These are phyloP conservation scores for Coemansia asiatica DNA, from an alignment of 192 early-diverging fungal species.

Conservation along the genomic window DNA sequence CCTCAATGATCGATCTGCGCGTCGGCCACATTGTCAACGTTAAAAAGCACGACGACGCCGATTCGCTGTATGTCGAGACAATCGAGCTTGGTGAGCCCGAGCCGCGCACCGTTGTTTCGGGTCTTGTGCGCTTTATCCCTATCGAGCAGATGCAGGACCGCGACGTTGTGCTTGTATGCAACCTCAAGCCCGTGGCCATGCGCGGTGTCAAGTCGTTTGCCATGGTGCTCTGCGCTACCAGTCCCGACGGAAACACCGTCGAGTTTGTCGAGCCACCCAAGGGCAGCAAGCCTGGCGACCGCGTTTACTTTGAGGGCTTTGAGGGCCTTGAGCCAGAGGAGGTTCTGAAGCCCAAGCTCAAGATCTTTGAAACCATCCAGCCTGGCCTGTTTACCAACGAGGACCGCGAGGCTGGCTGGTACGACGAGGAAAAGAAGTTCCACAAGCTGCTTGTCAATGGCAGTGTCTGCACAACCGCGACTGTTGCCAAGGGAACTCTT, in stretches of 20 bases:
- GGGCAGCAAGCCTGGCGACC: slow-evolving; percentile 84
- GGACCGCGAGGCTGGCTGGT: slow-evolving; percentile 66
- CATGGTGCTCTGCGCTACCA: slow-evolving; percentile 93
- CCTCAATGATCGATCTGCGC: slow-evolving; percentile 88
- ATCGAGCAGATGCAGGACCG: slow-evolving; percentile 84
- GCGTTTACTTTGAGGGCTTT: slow-evolving; percentile 87
- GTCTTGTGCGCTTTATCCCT: slow-evolving; percentile 89
- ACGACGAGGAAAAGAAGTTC: slow-evolving; percentile 54
- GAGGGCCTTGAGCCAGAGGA: slow-evolving; percentile 82
- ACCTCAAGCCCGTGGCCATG: slow-evolving; percentile 94
- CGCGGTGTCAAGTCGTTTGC: slow-evolving; percentile 92
- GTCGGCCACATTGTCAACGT: slow-evolving; percentile 85
- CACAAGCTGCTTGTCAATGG: slow-evolving; percentile 54
- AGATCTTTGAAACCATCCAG: slow-evolving; percentile 96
- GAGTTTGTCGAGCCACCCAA: slow-evolving; percentile 90
- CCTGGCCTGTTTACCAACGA: slow-evolving; percentile 76
- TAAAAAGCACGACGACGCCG: slow-evolving; percentile 92
- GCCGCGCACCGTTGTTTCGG: slow-evolving; percentile 87
- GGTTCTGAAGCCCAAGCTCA: slow-evolving; percentile 96
- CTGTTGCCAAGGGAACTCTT: slow-evolving; percentile 66
- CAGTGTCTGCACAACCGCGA: slow-evolving; percentile 61
- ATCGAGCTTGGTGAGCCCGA: slow-evolving; percentile 87
- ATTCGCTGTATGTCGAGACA: slow-evolving; percentile 93
- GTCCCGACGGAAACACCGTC: slow-evolving; percentile 78
- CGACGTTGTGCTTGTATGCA: slow-evolving; percentile 76